Conservation (phyloP, 2,329 filamentous ascomycete genomes). For the Fusarium robinianum region DNA sequence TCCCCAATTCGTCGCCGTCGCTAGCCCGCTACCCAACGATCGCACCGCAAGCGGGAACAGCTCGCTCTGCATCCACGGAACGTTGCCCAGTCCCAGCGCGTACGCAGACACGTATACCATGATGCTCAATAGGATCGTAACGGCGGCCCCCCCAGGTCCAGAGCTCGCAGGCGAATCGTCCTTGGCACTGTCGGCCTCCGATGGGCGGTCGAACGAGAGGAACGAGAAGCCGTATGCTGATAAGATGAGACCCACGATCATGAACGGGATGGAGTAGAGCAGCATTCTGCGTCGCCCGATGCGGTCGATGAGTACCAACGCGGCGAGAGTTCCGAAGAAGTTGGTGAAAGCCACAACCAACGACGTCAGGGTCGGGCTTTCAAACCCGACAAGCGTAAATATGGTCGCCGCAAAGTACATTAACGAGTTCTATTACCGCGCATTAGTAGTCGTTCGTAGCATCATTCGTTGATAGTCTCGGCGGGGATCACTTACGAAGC, state of each 20-base stretch:
- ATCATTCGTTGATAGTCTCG: background rate
- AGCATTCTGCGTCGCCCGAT: slow-evolving; percentile 80
- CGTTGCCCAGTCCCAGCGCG: slow-evolving; percentile 85
- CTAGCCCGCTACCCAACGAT: slow-evolving; percentile 70
- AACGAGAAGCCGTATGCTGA: slow-evolving; percentile 75
- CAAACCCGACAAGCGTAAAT: slow-evolving; percentile 77
- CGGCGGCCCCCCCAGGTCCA: slow-evolving; percentile 45
- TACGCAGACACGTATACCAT: slow-evolving; percentile 85
- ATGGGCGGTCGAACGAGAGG: slow-evolving; percentile 52
- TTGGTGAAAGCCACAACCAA: slow-evolving; percentile 83
- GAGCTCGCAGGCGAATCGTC: slow-evolving; percentile 16
- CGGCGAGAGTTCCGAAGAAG: slow-evolving; percentile 76
- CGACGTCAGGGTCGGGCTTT: slow-evolving; percentile 77
- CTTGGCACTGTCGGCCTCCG: slow-evolving; percentile 25
- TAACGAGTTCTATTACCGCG: slow-evolving; percentile 67
- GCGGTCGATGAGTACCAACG: slow-evolving; percentile 76
- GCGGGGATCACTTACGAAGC: slow-evolving; percentile 62
- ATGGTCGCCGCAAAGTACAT: slow-evolving; percentile 93
- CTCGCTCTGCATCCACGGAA: slow-evolving; percentile 96
- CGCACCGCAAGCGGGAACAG: slow-evolving; percentile 80
- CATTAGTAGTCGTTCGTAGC: slow-evolving; percentile 10
- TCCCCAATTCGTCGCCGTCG: slow-evolving; percentile 84
- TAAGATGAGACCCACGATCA: slow-evolving; percentile 72
- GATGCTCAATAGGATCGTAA: slow-evolving; percentile 72
- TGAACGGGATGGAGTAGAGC: slow-evolving; percentile 81